A percentile compares a stretch with the other conserved stretches of the same genome.
Conservation (phyloP, 2,329 filamentous ascomycete species). For the Fusarium sp. region DNA sequence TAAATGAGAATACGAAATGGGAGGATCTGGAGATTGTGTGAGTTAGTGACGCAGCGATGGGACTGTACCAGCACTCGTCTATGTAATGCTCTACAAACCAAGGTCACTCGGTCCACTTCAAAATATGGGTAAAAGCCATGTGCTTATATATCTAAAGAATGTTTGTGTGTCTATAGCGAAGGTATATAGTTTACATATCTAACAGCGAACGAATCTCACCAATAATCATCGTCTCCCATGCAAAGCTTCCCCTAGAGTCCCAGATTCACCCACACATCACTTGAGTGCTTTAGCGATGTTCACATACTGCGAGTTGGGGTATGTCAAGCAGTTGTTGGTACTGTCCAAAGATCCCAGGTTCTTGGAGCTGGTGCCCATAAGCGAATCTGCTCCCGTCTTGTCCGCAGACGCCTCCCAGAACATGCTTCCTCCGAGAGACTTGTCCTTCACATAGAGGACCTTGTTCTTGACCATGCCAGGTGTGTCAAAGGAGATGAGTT, state of each 20-base stretch:
- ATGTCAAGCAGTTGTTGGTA: constrained; percentile 63
- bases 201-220: neutral
- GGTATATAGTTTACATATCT: neutral
- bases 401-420: constrained; percentile 87
- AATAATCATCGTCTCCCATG: neutral
- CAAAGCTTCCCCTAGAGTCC: neutral
- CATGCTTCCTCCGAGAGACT: constrained; percentile 78
- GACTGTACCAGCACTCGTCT: too few relatives aligned
- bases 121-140: too few relatives aligned
- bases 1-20: neutral
- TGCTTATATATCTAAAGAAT: neutral
- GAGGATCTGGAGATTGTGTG: neutral
- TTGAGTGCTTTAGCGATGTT: constrained; percentile 57
- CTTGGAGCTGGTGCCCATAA: constrained; percentile 67
- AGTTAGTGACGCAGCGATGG: neutral
- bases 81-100: too few relatives aligned
- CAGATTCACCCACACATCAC: accelerated
- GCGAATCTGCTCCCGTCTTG: constrained; percentile 66
- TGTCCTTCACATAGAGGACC: constrained; percentile 71
- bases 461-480: constrained; percentile 71
- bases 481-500: constrained; percentile 80
- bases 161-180: neutral
- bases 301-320: constrained; percentile 65
- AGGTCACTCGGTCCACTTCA: too few relatives aligned
- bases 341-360: constrained; percentile 58